Evolutionary conservation across 2,329 filamentous ascomycete genomes (phyloP), one percentile per base, ranked within the genome.

Genomic region (Claviceps purpurea): DNA sequence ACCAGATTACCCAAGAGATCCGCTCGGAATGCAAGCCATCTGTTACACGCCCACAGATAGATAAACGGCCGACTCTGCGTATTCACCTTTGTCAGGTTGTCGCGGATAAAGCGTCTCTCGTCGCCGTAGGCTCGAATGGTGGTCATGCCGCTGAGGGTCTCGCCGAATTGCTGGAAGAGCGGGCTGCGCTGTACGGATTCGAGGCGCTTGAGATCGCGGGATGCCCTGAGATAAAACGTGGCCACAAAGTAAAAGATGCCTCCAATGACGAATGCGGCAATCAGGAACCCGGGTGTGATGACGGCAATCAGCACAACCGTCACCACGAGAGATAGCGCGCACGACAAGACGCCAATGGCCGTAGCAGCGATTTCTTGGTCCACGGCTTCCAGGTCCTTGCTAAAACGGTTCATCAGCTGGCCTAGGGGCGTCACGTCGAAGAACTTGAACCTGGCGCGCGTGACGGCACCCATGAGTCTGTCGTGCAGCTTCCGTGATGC

Each of bases 331-430:
- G 74, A 78, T 54, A 84, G 69, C 1, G 72, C 76, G 59, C 78
- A 84, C n/a, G 73, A 76, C 68, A 84, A 79, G 50, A 84, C 78
- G 51, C 81, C 79, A 59, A 97, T 90, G 22, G 93, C 91, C 42
- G 94, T 83, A 2, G 90, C 89, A 0, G 93, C 90, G 53, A 98
- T 87, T 66, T 98, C 93, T 65, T 98, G 93, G 59, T 98, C 93
- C 20, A 98, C 78, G 11, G 89, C 83, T 66, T 98, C 90, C 14
- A 98, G 79, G 65, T 98, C 93, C 68, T 97, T 97, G 65, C 91
- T 97, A 71, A 98, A 98, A 20, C 93, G 82, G 68, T 98, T 98
- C 84, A 97, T 97, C 61, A 98, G 77, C 68, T 96, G 91, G 13
- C 93, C 93, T 0, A 97, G 78, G 2, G 93, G 93, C 0, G 93